Evolutionary conservation across 352 stramenopile genomes (phyloP).

Genomic region (Pythium phragmitis): DNA sequence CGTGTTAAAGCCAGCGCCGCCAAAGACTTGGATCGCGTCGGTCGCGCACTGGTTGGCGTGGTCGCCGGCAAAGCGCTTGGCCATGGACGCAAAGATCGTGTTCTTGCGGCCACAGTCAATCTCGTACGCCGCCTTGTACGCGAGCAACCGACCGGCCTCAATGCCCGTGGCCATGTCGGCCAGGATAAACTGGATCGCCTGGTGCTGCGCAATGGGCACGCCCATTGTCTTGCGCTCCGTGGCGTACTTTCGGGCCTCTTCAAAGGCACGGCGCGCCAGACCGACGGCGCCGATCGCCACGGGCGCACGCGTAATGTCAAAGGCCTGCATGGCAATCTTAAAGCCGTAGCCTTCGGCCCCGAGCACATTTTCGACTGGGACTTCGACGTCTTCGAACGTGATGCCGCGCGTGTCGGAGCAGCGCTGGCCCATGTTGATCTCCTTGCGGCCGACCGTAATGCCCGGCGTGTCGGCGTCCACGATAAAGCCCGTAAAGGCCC

Average conservation of each 20-base stretch:
- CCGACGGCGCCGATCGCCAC: conserved; percentile 87
- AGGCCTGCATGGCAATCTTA: conserved; percentile 92
- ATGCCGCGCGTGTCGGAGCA: conserved; percentile 90
- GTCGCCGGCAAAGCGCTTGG: conserved; percentile 88
- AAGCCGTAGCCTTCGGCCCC: conserved; percentile 87
- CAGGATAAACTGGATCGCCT: conserved; percentile 89
- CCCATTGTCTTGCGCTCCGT: conserved; percentile 89
- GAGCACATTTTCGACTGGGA: conserved; percentile 87
- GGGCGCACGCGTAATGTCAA: conserved; percentile 89
- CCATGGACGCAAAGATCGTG: conserved; percentile 90
- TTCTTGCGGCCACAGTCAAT: conserved; percentile 90
- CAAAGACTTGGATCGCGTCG: conserved; percentile 91
- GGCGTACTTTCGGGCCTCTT: conserved; percentile 87
- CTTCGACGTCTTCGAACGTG: conserved; percentile 90
- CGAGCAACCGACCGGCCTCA: conserved; percentile 77
- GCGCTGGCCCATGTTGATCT: conserved; percentile 91
- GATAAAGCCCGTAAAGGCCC: conserved; percentile 90
- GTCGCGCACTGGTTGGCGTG: conserved; percentile 85
- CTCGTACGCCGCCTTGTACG: conserved; percentile 89
- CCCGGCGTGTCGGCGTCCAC: conserved; percentile 85
- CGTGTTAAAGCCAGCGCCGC: conserved; percentile 89
- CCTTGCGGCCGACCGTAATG: conserved; percentile 87
- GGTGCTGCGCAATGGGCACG: conserved; percentile 78
- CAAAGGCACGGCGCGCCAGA: conserved; percentile 82
- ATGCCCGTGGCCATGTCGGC: conserved; percentile 91